These are phyloP conservation scores for Yamadazyma dushanensis DNA, from an alignment of 1,139 yeast genomes.

Conservation along the genomic window DNA sequence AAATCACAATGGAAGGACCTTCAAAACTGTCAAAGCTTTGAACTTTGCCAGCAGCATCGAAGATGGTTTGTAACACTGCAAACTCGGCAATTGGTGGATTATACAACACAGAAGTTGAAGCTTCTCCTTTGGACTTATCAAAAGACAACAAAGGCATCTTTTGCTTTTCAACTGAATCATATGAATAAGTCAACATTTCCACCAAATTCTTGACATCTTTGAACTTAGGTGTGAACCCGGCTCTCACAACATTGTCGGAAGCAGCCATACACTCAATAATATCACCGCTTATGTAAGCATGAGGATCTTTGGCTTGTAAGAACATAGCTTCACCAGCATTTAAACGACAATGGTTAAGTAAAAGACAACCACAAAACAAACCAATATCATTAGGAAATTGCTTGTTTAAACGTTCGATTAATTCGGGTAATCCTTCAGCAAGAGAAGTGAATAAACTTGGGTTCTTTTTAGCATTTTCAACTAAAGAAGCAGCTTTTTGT, in stretches of 20 bases:
- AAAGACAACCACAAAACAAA: slow-evolving; percentile 89
- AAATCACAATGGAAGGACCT: slow-evolving; percentile 88
- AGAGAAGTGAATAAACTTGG: slow-evolving; percentile 50
- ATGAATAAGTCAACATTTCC: slow-evolving; percentile 84
- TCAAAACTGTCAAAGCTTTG: slow-evolving; percentile 56
- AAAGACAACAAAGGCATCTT: slow-evolving; percentile 75
- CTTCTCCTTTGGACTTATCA: slow-evolving; percentile 66
- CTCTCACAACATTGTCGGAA: slow-evolving; percentile 95
- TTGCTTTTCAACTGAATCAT: slow-evolving; percentile 88
- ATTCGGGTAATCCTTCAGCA: slow-evolving; percentile 58
- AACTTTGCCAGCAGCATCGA: slow-evolving; percentile 46
- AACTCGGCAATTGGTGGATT: slow-evolving; percentile 98
- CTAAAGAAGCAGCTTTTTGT: slow-evolving; percentile 58
- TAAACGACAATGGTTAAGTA: slow-evolving; percentile 83
- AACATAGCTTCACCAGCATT: slow-evolving; percentile 96
- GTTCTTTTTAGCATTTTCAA: slow-evolving; percentile 54
- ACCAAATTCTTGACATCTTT: slow-evolving; percentile 92
- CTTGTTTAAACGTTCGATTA: slow-evolving; percentile 71
- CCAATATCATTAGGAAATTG: slow-evolving; percentile 96
- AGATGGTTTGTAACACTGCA: slow-evolving; percentile 76
- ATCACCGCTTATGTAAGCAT: slow-evolving; percentile 95
- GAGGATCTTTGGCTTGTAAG: slow-evolving; percentile 95
- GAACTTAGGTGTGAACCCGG: slow-evolving; percentile 98
- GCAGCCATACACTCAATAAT: slow-evolving; percentile 99
- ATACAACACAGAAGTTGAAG: slow-evolving; percentile 60